A percentile compares a stretch with the other conserved stretches of the same genome.
These are phyloP conservation scores for Populus deltoides DNA, from an alignment of 345 rosid species.

Conservation along the genomic window DNA sequence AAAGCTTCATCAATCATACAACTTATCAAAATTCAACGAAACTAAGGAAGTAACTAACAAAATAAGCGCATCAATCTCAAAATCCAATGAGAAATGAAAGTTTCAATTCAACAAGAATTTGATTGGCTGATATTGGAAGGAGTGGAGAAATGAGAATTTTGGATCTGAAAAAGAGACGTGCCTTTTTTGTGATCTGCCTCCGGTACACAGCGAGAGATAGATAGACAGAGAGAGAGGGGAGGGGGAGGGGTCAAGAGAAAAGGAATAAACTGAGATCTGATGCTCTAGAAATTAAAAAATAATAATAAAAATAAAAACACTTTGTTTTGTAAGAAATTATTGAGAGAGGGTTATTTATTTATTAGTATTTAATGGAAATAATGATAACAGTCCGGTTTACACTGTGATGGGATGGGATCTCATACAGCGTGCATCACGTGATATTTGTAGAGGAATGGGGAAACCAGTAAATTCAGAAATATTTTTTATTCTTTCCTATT, in stretches of 20 bases:
- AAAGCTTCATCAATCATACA: background rate
- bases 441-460: background rate
- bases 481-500: too few relatives aligned
- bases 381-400: background rate
- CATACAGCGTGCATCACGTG: background rate
- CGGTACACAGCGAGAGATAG: background rate
- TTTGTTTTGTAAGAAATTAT: background rate
- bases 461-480: background rate
- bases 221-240: background rate
- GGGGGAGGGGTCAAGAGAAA: background rate
- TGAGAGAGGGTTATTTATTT: background rate
- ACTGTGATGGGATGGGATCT: background rate
- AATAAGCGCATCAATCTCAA: too few relatives aligned
- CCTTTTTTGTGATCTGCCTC: background rate
- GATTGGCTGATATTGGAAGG: background rate
- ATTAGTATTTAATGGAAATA: background rate
- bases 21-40: background rate
- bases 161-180: constrained; percentile 10
- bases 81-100: background rate
- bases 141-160: background rate
- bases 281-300: background rate
- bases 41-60: background rate
- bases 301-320: background rate
- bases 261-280: background rate
- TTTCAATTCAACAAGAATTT: background rate